Evolutionary conservation across 148 eudicot genomes (phyloP), one percentile per base, ranked within the genome.

Genomic region (Chenopodium berlandieri): DNA sequence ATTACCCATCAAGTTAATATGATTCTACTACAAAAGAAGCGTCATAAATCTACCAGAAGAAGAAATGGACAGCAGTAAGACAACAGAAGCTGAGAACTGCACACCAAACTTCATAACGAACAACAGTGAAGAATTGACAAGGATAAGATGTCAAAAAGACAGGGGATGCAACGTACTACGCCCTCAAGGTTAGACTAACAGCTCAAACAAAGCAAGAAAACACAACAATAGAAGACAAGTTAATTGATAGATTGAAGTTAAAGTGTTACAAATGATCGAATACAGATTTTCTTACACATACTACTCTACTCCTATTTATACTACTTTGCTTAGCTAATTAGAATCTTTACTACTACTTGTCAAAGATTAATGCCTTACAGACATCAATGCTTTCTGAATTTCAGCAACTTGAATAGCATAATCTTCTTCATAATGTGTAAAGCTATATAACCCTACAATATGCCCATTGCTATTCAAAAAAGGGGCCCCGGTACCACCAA

Each of bases 81-180:
- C 25, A 44, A 68, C 72, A 78, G 72, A 82, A 77, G 80, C 73
- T 79, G 65, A 37, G 58, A 64, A 78, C 72, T 63, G 73, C 84
- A 73, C 50, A 74, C 25, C 79, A 80, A 66, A 37, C 79, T 67
- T 75, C 79, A 52, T 67, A n/a, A 44, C 20, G 52, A 60, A 20
- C 48, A 44, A 64, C 16, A 30, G 77, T 76, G 3, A 82, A n/a
- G 1, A 13, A 64, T 52, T 22, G 52, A 52, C 44, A 47, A 46
- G 7, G 30, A 40, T 23, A 30, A 60, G 50, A 48, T 27, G 27
- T 73, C 58, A 37, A 79, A 75, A 58, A 52, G 31, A 50, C 14
- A 19, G 22, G 1, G 58, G 47, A 74, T 2, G 40, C 40, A 37
- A 37, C 40, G 40, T 37, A 37, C 40, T 37, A 37, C 40, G 5